phyloP scores from a whole-genome alignment of 1,284 basidiomycete genomes.

The Microbotryum saponariae region DNA sequence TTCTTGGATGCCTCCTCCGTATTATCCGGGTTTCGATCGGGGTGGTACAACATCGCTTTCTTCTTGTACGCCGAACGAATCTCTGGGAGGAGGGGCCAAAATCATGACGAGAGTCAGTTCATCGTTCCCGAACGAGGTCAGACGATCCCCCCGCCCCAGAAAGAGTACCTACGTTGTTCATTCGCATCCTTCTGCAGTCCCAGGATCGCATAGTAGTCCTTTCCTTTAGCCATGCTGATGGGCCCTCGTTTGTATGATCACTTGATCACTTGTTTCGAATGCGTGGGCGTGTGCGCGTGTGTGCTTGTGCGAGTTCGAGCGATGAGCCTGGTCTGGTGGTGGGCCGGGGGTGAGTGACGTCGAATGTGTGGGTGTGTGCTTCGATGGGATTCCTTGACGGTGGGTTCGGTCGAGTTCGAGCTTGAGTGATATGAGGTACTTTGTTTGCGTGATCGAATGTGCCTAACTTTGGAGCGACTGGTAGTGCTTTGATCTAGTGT shows the following conservation, averaged over 20 bases:
- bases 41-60: constrained; percentile 68
- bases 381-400: no score
- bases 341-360: no score
- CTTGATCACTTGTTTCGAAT: no score
- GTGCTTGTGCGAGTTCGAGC: not conserved
- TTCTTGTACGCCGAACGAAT: no score
- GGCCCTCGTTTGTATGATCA: not conserved
- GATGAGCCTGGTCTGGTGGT: no score
- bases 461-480: no score
- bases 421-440: no score
- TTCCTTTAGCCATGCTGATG: constrained; percentile 42
- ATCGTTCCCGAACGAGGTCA: not conserved
- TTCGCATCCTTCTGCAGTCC: constrained; percentile 63
- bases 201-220: constrained; percentile 74
- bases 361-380: no score
- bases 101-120: not conserved
- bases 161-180: constrained; percentile 44
- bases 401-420: no score
- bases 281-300: not conserved
- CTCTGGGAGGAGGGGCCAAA: no score
- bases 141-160: not conserved
- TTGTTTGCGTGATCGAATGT: no score
- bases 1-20: constrained; percentile 77
- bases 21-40: constrained; percentile 71
- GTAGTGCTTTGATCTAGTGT: no score